These are phyloP conservation scores for Paramecium caudatum DNA, from an alignment of 73 alveolate genomes.

Conservation along the genomic window DNA sequence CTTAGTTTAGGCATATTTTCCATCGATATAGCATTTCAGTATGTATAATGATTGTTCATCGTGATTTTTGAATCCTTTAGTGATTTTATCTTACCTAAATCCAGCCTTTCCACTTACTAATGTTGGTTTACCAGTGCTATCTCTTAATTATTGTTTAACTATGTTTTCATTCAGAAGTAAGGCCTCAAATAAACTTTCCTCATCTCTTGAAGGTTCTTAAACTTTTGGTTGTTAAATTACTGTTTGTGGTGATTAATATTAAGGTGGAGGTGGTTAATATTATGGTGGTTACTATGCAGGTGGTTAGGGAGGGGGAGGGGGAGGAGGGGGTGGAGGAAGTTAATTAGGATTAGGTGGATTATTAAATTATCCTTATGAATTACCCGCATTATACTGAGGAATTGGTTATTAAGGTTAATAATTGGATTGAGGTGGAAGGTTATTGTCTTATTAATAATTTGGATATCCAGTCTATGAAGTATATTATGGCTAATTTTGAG, in stretches of 20 bases:
- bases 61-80: not conserved
- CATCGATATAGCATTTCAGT: not conserved
- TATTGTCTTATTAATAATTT: not conserved
- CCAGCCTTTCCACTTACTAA: not conserved
- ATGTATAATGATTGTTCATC: not conserved
- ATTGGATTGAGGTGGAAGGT: not conserved
- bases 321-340: not conserved
- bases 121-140: not conserved
- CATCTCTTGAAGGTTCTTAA: not conserved
- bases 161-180: not conserved
- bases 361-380: no score
- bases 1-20: not conserved
- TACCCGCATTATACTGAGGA: no score
- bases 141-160: not conserved
- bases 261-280: not conserved
- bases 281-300: not conserved
- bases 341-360: not conserved
- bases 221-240: not conserved
- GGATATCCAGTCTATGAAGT: not conserved
- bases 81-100: not conserved
- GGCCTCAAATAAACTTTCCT: not conserved
- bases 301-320: slow-evolving; percentile 16
- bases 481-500: not conserved
- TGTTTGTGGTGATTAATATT: not conserved
- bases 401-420: not conserved